Base-by-base conservation (phyloP, 2,329 filamentous ascomycete genomes). In the Colletotrichum liriopes region DNA sequence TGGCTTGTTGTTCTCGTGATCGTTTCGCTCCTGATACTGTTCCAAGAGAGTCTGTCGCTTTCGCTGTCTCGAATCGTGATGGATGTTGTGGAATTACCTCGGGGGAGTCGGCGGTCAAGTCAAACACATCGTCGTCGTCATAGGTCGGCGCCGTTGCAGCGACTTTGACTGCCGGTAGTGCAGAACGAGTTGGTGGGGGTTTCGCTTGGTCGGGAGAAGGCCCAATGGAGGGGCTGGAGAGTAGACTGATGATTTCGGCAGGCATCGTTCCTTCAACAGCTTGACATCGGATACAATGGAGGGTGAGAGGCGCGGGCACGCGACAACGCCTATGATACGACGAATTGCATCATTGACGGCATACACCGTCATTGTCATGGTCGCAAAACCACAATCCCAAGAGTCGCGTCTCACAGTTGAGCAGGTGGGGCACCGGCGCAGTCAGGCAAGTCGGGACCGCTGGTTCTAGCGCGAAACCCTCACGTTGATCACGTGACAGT, bases 241-340 rank as follows among this genome's bases (percentile, higher is more conserved):
- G 71, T 23, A 83, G 67, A 71, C 74, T 77, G 65, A 84, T 83
- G 12, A 84, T 76, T 73, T 83, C 81, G 35, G 76, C 63, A 11
- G 80, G 74, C 81, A 83, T 83, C 3, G 9, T 65, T 64, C 18
- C 35, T 26, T 23, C 12, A 43, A 16, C 35, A 12, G 23, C 12
- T 26, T 39, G 35, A 41, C 9, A 20, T 5, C n/a, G 23, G 20
- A 14, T 41, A 51, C 32, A 37, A 7, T 12, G 35, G 6, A 26
- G 39, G 16, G 2, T 18, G 56, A 12, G 11, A 37, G 3, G 32
- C 32, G 18, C 32, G 45, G 9, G 7, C 11, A 32, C 18, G 60
- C 29, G 7, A 37, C 11, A 20, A 39, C 3, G 18, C 49, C 61
- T 64, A 54, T n/a, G 23, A 29, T 23, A 29, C 26, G 5, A 26